phyloP scores from a whole-genome alignment of 257 asterid genomes.

The Capsicum chinense region DNA sequence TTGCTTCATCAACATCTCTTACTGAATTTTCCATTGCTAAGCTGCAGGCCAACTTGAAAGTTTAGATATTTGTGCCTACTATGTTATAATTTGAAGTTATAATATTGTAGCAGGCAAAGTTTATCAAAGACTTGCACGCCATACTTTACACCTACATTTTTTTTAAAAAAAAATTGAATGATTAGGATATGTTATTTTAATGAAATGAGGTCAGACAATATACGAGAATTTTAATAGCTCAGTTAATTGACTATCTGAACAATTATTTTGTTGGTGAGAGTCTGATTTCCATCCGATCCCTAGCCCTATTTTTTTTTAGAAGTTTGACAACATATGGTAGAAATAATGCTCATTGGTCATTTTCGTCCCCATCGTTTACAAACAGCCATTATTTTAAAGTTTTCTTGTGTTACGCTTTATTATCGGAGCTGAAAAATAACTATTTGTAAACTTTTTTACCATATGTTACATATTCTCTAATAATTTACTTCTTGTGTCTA shows the following conservation, averaged over 20 bases:
- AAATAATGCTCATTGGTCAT: not conserved
- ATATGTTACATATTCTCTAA: not conserved
- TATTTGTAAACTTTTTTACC: no score
- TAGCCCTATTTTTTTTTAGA: no score
- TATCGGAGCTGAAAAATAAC: not conserved
- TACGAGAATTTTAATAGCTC: no score
- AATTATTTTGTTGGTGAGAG: no score
- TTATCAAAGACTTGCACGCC: constrained; percentile 16
- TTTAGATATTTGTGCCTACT: not conserved
- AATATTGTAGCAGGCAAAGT: not conserved
- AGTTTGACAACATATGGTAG: no score
- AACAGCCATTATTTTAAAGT: not conserved
- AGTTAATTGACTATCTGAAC: no score
- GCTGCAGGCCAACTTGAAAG: not conserved
- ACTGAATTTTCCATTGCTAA: constrained; percentile 26
- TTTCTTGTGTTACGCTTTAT: not conserved
- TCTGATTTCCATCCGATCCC: no score
- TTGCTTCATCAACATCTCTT: constrained; percentile 16
- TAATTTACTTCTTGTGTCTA: not conserved
- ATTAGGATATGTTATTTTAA: not conserved
- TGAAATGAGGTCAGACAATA: not conserved
- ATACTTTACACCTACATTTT: not conserved
- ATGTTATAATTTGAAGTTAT: constrained; percentile 10
- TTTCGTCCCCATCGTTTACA: not conserved
- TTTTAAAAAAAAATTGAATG: not conserved